Base-by-base conservation (phyloP, 2,329 filamentous ascomycete genomes). In the Trichoderma sp. region DNA sequence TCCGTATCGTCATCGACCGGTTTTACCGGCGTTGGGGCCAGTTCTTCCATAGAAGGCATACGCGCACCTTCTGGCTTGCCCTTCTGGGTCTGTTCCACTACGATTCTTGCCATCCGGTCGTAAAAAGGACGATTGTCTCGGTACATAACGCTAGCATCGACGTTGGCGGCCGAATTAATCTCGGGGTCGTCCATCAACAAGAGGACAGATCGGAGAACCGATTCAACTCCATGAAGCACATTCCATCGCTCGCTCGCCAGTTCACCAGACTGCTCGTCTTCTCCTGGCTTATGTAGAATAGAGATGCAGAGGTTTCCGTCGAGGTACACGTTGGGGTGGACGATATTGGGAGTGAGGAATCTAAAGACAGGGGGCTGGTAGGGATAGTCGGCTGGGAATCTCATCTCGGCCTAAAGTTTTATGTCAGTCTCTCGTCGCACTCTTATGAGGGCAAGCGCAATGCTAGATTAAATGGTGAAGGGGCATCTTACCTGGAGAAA, bases 281-380 rank as follows among this genome's bases (percentile, higher is more conserved):
- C 93, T 73, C 96, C 96, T 0, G 96, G 94, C 21, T 89, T 87
- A 80, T 99, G 95, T 13, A 99, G 89, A 76, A 99, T 99, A 57
- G 94, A 97, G 78, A 99, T 98, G 84, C 96, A 98, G 56, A 98
- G 87, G 73, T 91, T 91, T 75, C 95, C 95, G 79, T 97, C 92
- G 6, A 89, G 82, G 82, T 98, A 98, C 76, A 99, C 90, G 79
- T 99, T 99, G 3, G 95, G 95, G 79, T 99, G 95, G 82, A 89
- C 93, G 72, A 98, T 90, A 19, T 92, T 89, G 40, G 86, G 87
- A 27, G 84, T 82, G 21, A 89, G 79, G 82, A 99, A 98, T 72
- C 91, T 90, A 84, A 99, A 98, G 68, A 91, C 91, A 31, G 95
- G 95, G 33, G 95, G 95, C 53, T 88, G 86, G 82, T 92, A 97